Evolutionary conservation across 106 monocot species (phyloP), one percentile per base, ranked within the genome.

Genomic region (Dendrobium chrysotoxum): DNA sequence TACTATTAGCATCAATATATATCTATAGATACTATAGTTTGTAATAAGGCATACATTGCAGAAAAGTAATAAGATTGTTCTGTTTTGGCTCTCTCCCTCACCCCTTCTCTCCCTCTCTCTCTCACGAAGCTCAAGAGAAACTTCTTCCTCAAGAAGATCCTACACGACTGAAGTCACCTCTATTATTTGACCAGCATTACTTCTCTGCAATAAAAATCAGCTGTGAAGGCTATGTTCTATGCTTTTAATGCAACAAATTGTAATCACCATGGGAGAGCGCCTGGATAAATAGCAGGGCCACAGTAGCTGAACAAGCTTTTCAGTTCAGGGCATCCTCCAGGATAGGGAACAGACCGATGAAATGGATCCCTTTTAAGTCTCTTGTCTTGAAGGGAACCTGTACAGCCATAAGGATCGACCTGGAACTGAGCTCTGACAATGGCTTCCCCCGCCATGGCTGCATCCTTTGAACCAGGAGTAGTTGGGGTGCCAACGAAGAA

Each of bases 301-400:
- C 95, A 99, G 80, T 99, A 95, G 53, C 79, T 87, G 79, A 99
- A 95, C 80, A 99, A 64, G 53, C 77, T 85, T 78, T 83, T 90
- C 53, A 99, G 73, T 77, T 99, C 95, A 13, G 99, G 95, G 86
- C 99, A 99, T 12, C 95, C 95, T 47, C 79, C 74, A 42, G 99
- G 99, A 71, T 99, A 95, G 2, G 95, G 95, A 23, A 95, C 82
- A 0, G 83, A 72, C 11, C 95, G 86, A 76, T 91, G 99, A 80
- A 99, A 99, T 41, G 99, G 99, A 76, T 99, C 99, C 72, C 95
- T 86, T 55, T 90, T 89, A 12, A 98, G 85, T 73, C 84, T 86
- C 84, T 98, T 94, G 4, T n/a, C 25, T 39, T 83, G 91, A 42
- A 99, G 93, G 55, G 89, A 78, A 17, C 87, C 84, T 26, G 79